Evolutionary conservation across 2,329 filamentous ascomycete species (phyloP).

Genomic region (Tolypocladium album): DNA sequence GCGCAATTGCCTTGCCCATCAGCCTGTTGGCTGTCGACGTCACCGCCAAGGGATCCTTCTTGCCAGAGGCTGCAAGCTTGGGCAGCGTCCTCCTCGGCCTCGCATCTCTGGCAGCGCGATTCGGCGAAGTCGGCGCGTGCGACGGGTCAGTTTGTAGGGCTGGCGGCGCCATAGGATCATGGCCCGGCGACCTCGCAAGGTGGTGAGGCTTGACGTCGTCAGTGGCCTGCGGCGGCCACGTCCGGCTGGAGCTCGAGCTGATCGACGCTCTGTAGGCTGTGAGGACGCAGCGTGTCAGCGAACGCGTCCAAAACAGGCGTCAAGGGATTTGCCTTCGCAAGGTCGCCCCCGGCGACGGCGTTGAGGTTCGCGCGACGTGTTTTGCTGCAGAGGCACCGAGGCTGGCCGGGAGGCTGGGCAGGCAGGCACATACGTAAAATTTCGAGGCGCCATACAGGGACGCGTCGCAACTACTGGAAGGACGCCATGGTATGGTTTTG

Average conservation of each 20-base stretch:
- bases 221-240: conserved; percentile 8
- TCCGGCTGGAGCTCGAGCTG: conserved; percentile 5
- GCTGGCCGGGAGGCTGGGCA: background rate
- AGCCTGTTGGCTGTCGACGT: conserved; percentile 4
- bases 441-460: background rate
- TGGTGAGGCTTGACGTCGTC: conserved; percentile 9
- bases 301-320: background rate
- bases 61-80: background rate
- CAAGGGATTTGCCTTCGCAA: background rate
- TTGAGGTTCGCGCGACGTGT: background rate
- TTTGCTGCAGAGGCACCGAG: background rate
- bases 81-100: conserved; percentile 3
- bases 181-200: conserved; percentile 7
- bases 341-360: background rate
- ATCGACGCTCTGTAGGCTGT: conserved; percentile 4
- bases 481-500: background rate
- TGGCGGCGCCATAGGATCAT: conserved; percentile 1
- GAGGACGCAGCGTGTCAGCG: background rate
- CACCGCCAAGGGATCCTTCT: conserved; percentile 5
- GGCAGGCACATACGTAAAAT: background rate
- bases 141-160: background rate
- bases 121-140: conserved; percentile 3
- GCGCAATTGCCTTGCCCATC: conserved; percentile 4
- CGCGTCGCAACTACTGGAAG: background rate
- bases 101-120: conserved; percentile 2